Evolutionary conservation across 2,329 filamentous ascomycete genomes (phyloP).

Genomic region (Pseudohalonectria lignicola): DNA sequence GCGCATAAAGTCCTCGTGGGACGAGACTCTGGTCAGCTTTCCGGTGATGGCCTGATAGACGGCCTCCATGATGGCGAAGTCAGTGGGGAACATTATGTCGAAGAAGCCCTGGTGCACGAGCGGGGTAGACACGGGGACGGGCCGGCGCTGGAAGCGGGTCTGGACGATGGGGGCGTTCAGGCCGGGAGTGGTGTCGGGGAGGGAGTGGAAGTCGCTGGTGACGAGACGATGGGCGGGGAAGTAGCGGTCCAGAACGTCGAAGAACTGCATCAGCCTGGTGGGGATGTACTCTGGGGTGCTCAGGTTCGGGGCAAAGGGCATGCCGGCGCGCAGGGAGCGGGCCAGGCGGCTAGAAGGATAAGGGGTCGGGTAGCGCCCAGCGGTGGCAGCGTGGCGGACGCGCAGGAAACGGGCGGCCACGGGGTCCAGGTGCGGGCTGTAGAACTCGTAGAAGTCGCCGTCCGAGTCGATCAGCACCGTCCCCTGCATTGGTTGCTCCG

Average conservation of each 20-base stretch:
- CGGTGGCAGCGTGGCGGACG: constrained; percentile 68
- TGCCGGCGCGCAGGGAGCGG: constrained; percentile 47
- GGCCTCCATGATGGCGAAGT: constrained; percentile 83
- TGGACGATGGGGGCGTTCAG: constrained; percentile 93
- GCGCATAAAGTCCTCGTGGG: constrained; percentile 83
- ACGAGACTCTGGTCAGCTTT: constrained; percentile 73
- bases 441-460: constrained; percentile 94
- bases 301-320: constrained; percentile 67
- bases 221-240: constrained; percentile 87
- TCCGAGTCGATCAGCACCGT: constrained; percentile 73
- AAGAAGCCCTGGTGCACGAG: constrained; percentile 98
- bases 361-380: constrained; percentile 51
- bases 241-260: constrained; percentile 75
- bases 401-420: constrained; percentile 72
- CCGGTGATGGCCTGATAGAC: constrained; percentile 90
- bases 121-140: constrained; percentile 81
- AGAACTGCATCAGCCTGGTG: constrained; percentile 92
- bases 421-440: constrained; percentile 69
- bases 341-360: constrained; percentile 42
- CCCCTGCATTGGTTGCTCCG: constrained; percentile 76
- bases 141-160: constrained; percentile 78
- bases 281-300: constrained; percentile 87
- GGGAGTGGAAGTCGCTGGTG: constrained; percentile 78
- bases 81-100: constrained; percentile 95
- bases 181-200: constrained; percentile 74